Base-by-base conservation (phyloP, 345 rosid genomes). In the Balakata baccata region DNA sequence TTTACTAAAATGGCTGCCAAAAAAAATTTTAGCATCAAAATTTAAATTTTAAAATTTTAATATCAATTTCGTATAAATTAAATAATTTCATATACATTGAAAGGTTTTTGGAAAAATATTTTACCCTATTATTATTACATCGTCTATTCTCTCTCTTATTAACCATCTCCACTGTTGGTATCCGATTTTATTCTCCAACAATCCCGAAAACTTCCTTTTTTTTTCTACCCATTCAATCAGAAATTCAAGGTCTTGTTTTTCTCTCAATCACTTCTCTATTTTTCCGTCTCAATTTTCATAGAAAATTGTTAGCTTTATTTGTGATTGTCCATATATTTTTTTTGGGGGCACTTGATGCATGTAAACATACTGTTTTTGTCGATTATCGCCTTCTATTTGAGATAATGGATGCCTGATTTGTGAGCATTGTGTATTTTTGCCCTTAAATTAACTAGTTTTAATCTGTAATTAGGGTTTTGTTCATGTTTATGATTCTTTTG, bases 401-500 rank as follows among this genome's bases (percentile, higher is more conserved):
- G 5, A 43, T 29, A 7, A 16, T 65, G 12, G 13, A 11, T 3
- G 11, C 13, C 56, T 73, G 51, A 49, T 45, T 45, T 47, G 45
- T 29, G 25, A 17, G 20, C 59, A 13, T 59, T 23, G n/a, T 34
- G 7, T 29, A 34, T 13, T 58, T 43, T 10, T 20, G 53, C 20
- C 1, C 54, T 43, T 50, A 20, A 23, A 52, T 50, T 13, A 17
- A 20, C 18, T 52, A 66, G 25, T 25, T 47, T 38, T 12, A 25
- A 54, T 62, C 41, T 43, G 0, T 34, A 64, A 53, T 74, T 66
- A 66, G 71, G 65, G 57, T 74, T 73, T 38, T 54, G 41, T 18
- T 11, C 43, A 10, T 17, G 12, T 20, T 18, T 56, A 7, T 38
- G n/a, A 7, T 43, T 11, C 6, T 23, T 17, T 11, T 11, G 53